These are phyloP conservation scores for Monilinia laxa DNA, from an alignment of 2,329 filamentous ascomycete genomes.

Conservation along the genomic window DNA sequence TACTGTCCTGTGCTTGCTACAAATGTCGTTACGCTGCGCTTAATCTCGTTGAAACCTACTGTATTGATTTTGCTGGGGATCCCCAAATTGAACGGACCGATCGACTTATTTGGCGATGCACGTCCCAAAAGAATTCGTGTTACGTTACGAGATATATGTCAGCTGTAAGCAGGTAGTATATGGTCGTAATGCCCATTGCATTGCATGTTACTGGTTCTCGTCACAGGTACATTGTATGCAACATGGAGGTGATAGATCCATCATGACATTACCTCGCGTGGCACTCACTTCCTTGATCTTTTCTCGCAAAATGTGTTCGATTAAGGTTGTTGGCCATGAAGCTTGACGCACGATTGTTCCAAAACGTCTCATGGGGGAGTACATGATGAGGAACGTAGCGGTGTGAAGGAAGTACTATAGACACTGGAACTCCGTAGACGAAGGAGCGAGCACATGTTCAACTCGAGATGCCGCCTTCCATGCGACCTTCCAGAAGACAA, in stretches of 20 bases:
- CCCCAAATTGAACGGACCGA: too few relatives aligned
- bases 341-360: neutral
- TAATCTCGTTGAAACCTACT: too few relatives aligned
- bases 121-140: slow-evolving; percentile 8
- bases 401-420: slow-evolving; percentile 4
- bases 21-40: neutral
- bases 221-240: neutral
- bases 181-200: slow-evolving; percentile 12
- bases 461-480: slow-evolving; percentile 16
- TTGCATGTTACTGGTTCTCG: slow-evolving; percentile 13
- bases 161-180: slow-evolving; percentile 1
- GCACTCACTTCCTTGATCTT: neutral
- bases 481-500: slow-evolving; percentile 16
- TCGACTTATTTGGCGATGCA: neutral
- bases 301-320: neutral
- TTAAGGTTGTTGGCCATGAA: neutral
- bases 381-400: neutral
- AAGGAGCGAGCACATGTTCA: slow-evolving; percentile 16
- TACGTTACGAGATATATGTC: slow-evolving; percentile 19
- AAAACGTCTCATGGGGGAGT: neutral
- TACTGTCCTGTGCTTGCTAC: neutral
- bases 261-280: neutral
- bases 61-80: neutral
- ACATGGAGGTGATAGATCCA: slow-evolving; percentile 7
- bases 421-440: neutral